A percentile compares a stretch with the other conserved stretches of the same genome.
Conservation (phyloP, 176 grass and related monocot species). For the Lolium multiflorum region DNA sequence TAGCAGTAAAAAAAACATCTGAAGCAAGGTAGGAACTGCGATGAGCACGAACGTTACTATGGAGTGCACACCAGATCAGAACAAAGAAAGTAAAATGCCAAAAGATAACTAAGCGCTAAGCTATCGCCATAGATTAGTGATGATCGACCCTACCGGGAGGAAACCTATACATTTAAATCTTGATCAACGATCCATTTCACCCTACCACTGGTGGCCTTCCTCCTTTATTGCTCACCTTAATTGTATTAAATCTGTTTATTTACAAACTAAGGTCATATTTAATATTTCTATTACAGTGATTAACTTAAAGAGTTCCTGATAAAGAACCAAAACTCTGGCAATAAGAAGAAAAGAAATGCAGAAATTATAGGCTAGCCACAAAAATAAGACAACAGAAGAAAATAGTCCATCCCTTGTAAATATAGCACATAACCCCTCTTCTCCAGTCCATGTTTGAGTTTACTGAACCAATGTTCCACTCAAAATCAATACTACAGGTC, state of each 20-base stretch:
- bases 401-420: neutral
- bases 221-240: neutral
- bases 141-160: neutral
- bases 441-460: constrained; percentile 12
- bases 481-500: neutral
- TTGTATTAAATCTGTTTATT: neutral
- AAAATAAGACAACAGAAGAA: neutral
- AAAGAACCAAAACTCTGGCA: constrained; percentile 2
- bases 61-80: neutral
- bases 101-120: neutral
- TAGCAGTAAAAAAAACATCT: neutral
- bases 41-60: neutral
- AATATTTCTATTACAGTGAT: neutral
- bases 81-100: neutral
- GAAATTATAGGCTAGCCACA: neutral
- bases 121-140: neutral
- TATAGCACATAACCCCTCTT: neutral
- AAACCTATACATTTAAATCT: neutral
- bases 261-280: neutral
- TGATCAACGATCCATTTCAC: neutral
- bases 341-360: neutral
- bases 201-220: neutral
- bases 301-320: neutral
- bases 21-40: neutral
- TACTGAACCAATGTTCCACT: neutral